Evolutionary conservation across 176 grass and related monocot species (phyloP).

Genomic region (Poa annua): DNA sequence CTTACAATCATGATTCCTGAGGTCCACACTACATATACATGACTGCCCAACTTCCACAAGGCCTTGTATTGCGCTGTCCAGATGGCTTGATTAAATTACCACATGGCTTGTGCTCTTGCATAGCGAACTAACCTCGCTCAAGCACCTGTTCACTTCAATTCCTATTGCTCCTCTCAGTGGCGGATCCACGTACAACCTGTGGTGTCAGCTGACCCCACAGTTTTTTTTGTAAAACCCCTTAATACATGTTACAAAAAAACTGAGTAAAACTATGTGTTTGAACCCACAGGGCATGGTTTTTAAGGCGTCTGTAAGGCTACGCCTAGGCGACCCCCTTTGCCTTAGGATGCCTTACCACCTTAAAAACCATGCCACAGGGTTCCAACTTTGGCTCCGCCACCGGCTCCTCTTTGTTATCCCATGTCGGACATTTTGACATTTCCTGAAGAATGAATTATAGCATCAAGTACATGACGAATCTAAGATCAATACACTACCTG

Average conservation of each 20-base stretch:
- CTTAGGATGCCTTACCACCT: too few species aligned
- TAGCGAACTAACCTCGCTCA: background rate
- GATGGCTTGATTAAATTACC: slow-evolving; percentile 22
- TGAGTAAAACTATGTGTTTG: too few species aligned
- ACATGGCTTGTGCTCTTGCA: background rate
- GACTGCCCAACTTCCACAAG: background rate
- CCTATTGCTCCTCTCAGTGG: background rate
- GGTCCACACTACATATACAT: background rate
- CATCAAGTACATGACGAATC: background rate
- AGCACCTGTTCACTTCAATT: slow-evolving; percentile 4
- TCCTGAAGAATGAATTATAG: background rate
- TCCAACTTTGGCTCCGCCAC: too few species aligned
- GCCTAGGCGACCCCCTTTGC: too few species aligned
- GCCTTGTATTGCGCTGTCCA: background rate
- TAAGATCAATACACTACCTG: background rate
- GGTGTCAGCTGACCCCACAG: too few species aligned
- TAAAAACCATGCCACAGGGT: too few species aligned
- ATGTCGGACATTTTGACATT: background rate
- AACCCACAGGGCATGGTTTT: too few species aligned
- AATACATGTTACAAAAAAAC: too few species aligned
- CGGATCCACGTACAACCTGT: too few species aligned
- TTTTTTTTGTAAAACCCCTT: too few species aligned
- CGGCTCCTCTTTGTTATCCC: background rate
- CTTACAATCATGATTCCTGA: background rate
- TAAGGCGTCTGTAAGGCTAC: too few species aligned